Percentiles rank a stretch among this genome's conserved stretches.
phyloP scores from a whole-genome alignment of 2,329 filamentous ascomycete species.

The Penicillium fuscoglaucum region DNA sequence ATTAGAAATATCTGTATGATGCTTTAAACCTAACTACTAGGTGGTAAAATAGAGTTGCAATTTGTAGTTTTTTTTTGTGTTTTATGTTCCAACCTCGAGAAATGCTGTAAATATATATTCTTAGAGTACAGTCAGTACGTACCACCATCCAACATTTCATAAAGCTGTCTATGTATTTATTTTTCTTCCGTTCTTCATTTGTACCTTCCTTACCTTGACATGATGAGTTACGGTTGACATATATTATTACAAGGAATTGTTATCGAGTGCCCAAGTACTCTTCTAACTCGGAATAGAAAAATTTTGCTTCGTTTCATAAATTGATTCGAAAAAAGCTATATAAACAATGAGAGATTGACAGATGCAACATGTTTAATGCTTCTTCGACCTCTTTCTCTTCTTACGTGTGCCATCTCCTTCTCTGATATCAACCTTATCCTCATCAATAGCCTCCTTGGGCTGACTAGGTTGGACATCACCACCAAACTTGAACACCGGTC shows the following conservation, averaged over 20 bases:
- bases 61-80: neutral
- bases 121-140: no score
- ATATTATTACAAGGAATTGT: neutral
- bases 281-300: neutral
- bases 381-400: constrained; percentile 50
- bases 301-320: constrained; percentile 1
- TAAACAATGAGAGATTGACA: constrained; percentile 11
- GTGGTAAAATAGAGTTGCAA: neutral
- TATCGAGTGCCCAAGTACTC: neutral
- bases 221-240: neutral
- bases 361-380: constrained; percentile 32
- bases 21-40: neutral
- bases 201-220: no score
- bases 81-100: neutral
- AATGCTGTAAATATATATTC: neutral
- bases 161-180: no score
- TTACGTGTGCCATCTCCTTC: constrained; percentile 42
- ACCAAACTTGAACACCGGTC: constrained; percentile 40
- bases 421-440: constrained; percentile 43
- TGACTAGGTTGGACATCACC: constrained; percentile 21
- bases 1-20: neutral
- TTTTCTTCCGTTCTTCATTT: no score
- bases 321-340: constrained; percentile 8
- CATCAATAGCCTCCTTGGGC: constrained; percentile 24
- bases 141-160: no score